Percentiles rank a stretch among this genome's conserved stretches.
Conservation (phyloP, 768 basidiomycete genomes). For the Candolleomyces aberdarensis region DNA sequence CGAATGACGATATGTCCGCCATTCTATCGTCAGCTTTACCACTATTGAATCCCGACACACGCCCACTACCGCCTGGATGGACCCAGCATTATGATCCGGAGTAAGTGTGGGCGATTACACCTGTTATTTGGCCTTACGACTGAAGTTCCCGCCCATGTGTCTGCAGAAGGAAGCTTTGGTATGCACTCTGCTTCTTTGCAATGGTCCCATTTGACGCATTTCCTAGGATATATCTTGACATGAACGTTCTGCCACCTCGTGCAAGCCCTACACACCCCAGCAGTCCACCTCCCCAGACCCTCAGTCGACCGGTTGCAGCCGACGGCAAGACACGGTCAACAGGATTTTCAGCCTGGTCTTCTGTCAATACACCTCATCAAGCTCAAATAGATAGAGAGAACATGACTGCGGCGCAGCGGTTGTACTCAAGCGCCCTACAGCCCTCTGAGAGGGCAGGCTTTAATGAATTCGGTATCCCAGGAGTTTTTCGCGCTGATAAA, state of each 20-base stretch:
- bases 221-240: background rate
- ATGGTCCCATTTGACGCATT: background rate
- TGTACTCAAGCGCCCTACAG: background rate
- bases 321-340: background rate
- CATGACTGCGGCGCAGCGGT: background rate
- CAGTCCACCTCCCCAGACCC: background rate
- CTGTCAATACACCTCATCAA: background rate
- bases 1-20: background rate
- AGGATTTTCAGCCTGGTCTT: background rate
- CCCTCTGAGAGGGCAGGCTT: background rate
- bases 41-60: background rate
- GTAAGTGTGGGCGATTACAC: background rate
- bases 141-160: background rate
- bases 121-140: no score
- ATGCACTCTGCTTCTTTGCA: background rate
- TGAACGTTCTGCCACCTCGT: background rate
- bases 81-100: constrained; percentile 6
- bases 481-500: background rate
- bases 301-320: background rate
- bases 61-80: constrained; percentile 9
- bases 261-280: background rate
- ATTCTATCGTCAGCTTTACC: background rate
- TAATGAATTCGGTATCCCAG: background rate
- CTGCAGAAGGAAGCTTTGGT: background rate
- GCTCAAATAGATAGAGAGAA: background rate